Evolutionary conservation across 1,284 basidiomycete genomes (phyloP), one percentile per base, ranked within the genome.

Genomic region (Ustilago crameri): DNA sequence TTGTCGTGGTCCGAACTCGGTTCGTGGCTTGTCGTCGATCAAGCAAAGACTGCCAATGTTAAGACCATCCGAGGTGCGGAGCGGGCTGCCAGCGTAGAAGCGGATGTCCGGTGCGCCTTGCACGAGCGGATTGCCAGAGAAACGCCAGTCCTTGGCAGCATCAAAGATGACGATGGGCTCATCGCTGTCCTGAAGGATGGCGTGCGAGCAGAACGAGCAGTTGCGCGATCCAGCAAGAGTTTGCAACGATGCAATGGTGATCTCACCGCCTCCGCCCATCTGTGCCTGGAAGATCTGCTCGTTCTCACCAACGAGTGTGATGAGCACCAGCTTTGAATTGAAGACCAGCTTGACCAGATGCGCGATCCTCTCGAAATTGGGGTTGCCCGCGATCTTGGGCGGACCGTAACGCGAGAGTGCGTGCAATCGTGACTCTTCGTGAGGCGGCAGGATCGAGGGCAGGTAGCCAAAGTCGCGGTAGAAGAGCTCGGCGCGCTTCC

Each of bases 281-380:
- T 89, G 23, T 89, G 90, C 84, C 93, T 95, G 84, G 90, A 90
- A 90, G 90, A 93, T 79, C 89, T 93, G 91, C 62, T 91, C 89
- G 51, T 90, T 89, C 30, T 89, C 89, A 81, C 95, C 93, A 14
- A 95, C 87, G 40, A 96, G 85, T 5, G 90, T 89, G 40, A 97
- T 91, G 18, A 90, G 83, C 5, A 95, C 93, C 23, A 91, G 89
- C 79, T 92, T 92, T 1, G 93, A 92, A 80, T 89, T 91, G 85
- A 97, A 96, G 14, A 97, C 94, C 27, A 97, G 86, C 85, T 95
- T 95, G 52, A 91, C 91, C 47, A 97, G 87, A 61, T 87, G 86
- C 88, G 92, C 72, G 88, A 97, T 95, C 20, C 94, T 88, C 83
- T 96, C 93, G 82, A 97, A 96, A 82, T 95, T 95, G 71, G 89